These are phyloP conservation scores for Xylaria bambusicola DNA, from an alignment of 495 filamentous ascomycete genomes.

Conservation along the genomic window DNA sequence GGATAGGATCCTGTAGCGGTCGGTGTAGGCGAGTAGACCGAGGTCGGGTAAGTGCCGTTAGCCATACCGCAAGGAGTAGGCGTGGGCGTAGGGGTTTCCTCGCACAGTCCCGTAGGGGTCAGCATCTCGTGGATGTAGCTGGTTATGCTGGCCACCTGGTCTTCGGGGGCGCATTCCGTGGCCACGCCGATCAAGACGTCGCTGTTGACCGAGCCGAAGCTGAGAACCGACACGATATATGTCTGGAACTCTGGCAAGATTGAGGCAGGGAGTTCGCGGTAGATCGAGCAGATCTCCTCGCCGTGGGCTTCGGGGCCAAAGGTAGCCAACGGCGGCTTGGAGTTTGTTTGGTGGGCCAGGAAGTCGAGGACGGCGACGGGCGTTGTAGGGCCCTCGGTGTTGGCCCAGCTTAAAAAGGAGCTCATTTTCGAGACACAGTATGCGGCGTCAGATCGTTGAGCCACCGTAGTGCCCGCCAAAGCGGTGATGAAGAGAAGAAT, in stretches of 20 bases:
- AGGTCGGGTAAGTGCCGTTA: slow-evolving; percentile 10
- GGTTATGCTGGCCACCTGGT: slow-evolving; percentile 7
- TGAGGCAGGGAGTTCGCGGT: slow-evolving; percentile 1
- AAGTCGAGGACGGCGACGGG: slow-evolving; percentile 3
- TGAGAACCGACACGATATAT: slow-evolving; percentile 8
- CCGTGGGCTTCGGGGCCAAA: slow-evolving; percentile 1
- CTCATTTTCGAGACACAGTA: slow-evolving; percentile 5
- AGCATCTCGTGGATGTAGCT: slow-evolving; percentile 8
- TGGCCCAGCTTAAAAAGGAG: slow-evolving; percentile 3
- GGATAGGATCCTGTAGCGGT: slow-evolving; percentile 3
- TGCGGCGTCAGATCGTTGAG: slow-evolving; percentile 5
- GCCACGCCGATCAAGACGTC: slow-evolving; percentile 1
- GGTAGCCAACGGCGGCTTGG: neutral
- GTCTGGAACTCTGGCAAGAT: slow-evolving; percentile 2
- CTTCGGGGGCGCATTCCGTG: slow-evolving; percentile 9
- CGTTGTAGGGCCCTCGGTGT: slow-evolving; percentile 1
- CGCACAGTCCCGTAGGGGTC: neutral
- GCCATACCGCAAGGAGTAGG: neutral
- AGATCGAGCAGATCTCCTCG: slow-evolving; percentile 8
- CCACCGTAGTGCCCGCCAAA: slow-evolving; percentile 2
- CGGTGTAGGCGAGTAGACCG: neutral
- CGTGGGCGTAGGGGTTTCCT: neutral
- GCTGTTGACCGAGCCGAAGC: slow-evolving; percentile 8
- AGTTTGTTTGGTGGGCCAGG: neutral
- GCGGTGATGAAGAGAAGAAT: neutral